Conservation (phyloP, 805 yeast species). For the Barnettozyma pratensis region DNA sequence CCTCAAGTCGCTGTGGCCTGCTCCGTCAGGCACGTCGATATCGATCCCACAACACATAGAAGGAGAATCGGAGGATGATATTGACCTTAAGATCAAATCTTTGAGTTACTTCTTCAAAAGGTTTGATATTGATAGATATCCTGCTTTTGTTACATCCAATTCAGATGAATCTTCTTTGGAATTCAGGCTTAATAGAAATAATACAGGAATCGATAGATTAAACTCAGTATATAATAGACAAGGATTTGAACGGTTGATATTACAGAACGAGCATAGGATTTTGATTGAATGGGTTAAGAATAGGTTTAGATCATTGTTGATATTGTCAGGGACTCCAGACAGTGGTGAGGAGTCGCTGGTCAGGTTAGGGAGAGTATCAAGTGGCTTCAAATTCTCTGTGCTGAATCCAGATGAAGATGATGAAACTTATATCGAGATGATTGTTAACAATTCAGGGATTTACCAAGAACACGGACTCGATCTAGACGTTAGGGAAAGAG, state of each 20-base stretch:
- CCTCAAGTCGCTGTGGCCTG: conserved; percentile 30
- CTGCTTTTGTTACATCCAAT: conserved; percentile 36
- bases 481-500: conserved; percentile 32
- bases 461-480: conserved; percentile 52
- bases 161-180: conserved; percentile 22
- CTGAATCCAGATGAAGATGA: conserved; percentile 38
- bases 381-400: conserved; percentile 30
- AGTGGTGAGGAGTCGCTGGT: conserved; percentile 11
- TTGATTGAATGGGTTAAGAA: conserved; percentile 63
- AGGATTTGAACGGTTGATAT: conserved; percentile 37
- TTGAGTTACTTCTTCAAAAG: conserved; percentile 54
- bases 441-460: conserved; percentile 43
- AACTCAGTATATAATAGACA: conserved; percentile 50
- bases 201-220: conserved; percentile 31
- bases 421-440: conserved; percentile 37
- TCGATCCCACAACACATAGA: conserved; percentile 44
- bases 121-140: conserved; percentile 36
- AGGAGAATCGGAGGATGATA: conserved; percentile 48
- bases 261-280: conserved; percentile 59
- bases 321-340: conserved; percentile 40
- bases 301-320: conserved; percentile 56
- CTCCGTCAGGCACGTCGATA: conserved; percentile 27
- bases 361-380: conserved; percentile 11
- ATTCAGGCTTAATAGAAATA: background rate
- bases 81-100: conserved; percentile 58